These are phyloP conservation scores for Verticillium tricorpus DNA, from an alignment of 2,329 filamentous ascomycete genomes.

Conservation along the genomic window DNA sequence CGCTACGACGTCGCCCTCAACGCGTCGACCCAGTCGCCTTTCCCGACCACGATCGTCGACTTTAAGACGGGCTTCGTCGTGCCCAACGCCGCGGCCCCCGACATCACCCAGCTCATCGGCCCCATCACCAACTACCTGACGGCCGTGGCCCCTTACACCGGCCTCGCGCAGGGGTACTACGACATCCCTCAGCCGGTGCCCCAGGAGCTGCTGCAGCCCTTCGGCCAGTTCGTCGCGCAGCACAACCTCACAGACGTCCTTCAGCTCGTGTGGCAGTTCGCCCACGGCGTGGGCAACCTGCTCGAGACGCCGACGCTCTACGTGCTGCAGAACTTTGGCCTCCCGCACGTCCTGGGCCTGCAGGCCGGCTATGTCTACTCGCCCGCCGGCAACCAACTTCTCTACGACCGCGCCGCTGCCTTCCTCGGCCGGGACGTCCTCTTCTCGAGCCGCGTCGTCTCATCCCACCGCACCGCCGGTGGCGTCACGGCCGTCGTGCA, in stretches of 20 bases:
- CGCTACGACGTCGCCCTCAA: constrained; percentile 30
- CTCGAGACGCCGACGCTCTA: constrained; percentile 33
- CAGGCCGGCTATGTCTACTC: constrained; percentile 30
- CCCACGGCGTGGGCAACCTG: constrained; percentile 35
- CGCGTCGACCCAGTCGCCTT: constrained; percentile 17
- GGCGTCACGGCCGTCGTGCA: constrained; percentile 21
- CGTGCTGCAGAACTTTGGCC: constrained; percentile 27
- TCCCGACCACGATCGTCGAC: constrained; percentile 9
- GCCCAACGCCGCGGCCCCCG: constrained; percentile 9
- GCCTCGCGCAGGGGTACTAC: constrained; percentile 16
- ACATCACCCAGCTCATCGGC: constrained; percentile 5
- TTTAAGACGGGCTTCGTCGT: constrained; percentile 11
- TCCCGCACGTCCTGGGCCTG: constrained; percentile 16
- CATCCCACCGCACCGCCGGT: constrained; percentile 13
- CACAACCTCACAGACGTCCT: constrained; percentile 32
- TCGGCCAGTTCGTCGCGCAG: constrained; percentile 34
- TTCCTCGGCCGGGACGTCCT: constrained; percentile 22
- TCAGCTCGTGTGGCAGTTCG: constrained; percentile 24
- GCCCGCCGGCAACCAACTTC: constrained; percentile 16
- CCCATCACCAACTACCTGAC: constrained; percentile 5
- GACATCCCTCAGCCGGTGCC: constrained; percentile 37
- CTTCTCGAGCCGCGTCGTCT: constrained; percentile 18
- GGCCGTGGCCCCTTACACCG: constrained; percentile 6
- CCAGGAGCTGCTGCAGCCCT: constrained; percentile 36
- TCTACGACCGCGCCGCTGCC: constrained; percentile 21